A percentile compares a stretch with the other conserved stretches of the same genome.
These are phyloP conservation scores for Dictyostelium purpureum DNA, from an alignment of 78 protist species.

Conservation along the genomic window DNA sequence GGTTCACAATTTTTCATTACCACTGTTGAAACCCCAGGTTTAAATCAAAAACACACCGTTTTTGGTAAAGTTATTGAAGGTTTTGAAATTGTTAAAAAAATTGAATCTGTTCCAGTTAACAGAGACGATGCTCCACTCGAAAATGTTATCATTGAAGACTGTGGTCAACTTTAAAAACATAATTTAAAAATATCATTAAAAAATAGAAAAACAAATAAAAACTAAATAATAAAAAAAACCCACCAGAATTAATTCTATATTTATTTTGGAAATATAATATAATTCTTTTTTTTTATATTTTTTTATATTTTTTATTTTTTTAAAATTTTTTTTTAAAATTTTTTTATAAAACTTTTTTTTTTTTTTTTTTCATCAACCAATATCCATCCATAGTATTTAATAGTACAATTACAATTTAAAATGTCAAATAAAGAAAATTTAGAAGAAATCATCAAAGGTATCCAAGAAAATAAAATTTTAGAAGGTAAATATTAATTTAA, in stretches of 20 bases:
- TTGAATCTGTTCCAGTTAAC: slow-evolving; percentile 55
- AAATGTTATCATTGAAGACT: slow-evolving; percentile 24
- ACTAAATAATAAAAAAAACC: background rate
- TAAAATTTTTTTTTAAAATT: too few relatives aligned
- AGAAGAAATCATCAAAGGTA: slow-evolving; percentile 8
- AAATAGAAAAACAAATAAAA: background rate
- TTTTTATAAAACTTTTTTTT: too few relatives aligned
- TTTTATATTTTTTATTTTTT: too few relatives aligned
- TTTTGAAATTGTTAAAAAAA: slow-evolving; percentile 79
- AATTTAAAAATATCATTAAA: background rate
- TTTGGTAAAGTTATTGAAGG: slow-evolving; percentile 92
- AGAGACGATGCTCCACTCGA: slow-evolving; percentile 25
- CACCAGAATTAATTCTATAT: background rate
- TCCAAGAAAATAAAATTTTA: slow-evolving; percentile 7
- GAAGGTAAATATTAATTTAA: background rate
- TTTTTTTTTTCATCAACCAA: too few relatives aligned
- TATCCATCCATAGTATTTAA: too few relatives aligned
- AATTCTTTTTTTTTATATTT: too few relatives aligned
- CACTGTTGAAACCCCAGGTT: slow-evolving; percentile 83
- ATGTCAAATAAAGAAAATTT: slow-evolving; percentile 8
- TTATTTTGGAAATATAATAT: too few relatives aligned
- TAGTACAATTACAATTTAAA: too few relatives aligned
- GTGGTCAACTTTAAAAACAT: slow-evolving; percentile 54
- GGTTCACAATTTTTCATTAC: slow-evolving; percentile 94
- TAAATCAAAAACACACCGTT: slow-evolving; percentile 91